Evolutionary conservation across 257 asterid genomes (phyloP), one percentile per base, ranked within the genome.

Genomic region (Jacaranda mimosifolia): DNA sequence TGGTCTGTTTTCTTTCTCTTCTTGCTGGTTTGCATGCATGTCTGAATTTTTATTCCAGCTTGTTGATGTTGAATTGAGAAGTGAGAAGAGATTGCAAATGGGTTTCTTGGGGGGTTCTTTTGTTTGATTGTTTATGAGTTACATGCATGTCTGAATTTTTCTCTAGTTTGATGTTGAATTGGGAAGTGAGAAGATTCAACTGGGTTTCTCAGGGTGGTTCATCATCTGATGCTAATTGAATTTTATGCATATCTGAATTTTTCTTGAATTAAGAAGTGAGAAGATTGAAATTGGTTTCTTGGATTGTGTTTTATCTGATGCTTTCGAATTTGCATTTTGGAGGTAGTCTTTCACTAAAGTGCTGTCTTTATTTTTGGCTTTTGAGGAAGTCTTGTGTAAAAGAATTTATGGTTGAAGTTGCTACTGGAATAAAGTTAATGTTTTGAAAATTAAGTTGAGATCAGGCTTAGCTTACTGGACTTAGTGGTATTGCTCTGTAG

Each of bases 1-100:
- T 38, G 98, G 98, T 94, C 2, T 2, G 72, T 68, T 70, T 45
- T 62, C 7, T 74, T 59, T 59, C 68, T 72, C 13, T 70, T 68
- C 21, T 26, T 58, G 52, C 35, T 32, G 2, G 65, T 49, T 43
- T 45, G 1, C 58, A 11, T 51, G 40, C 52, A 8, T 82, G 26
- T 68, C 40, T 52, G 43, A 39, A 40, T 58, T 46, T 15, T 32
- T 36, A 17, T 6, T 71, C 21, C 21, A 21, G 5, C 65, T 42
- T 45, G 17, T 57, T 59, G 1, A 39, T 72, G 74, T 49, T 66
- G 32, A 46, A 64, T 48, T 70, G 40, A n/a, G n/a, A n/a, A n/a
- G n/a, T n/a, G n/a, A n/a, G n/a, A n/a, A n/a, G n/a, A n/a, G n/a
- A n/a, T n/a, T 55, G 42, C 53, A 35, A 26, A 32, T 42, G 55